A percentile compares a stretch with the other conserved stretches of the same genome.
Evolutionary conservation across 352 stramenopile species (phyloP).

Genomic region (Paralagenidium karlingii): DNA sequence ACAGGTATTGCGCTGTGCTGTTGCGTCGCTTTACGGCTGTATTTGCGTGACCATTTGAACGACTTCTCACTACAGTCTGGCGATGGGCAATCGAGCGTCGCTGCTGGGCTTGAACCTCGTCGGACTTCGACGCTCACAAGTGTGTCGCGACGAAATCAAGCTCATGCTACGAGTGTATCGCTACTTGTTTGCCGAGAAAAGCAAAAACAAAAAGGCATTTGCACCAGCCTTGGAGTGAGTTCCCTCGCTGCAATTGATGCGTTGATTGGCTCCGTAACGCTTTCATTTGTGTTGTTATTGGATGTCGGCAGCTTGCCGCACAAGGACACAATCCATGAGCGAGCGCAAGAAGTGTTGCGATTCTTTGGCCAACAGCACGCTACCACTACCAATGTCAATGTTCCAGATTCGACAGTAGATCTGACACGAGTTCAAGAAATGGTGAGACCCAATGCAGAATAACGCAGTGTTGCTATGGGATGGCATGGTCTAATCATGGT

Average conservation of each 20-base stretch:
- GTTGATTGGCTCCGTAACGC: background rate
- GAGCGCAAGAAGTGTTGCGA: conserved; percentile 34
- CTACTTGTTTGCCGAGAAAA: conserved; percentile 50
- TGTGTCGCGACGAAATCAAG: conserved; percentile 57
- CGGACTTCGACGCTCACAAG: conserved; percentile 33
- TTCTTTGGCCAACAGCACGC: conserved; percentile 34
- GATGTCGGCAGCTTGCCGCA: conserved; percentile 24
- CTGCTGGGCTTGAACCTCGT: conserved; percentile 65
- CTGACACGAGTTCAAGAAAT: too few species aligned
- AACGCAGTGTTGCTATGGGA: too few species aligned
- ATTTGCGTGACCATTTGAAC: conserved; percentile 1
- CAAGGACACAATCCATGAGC: conserved; percentile 32
- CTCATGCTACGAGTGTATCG: conserved; percentile 61
- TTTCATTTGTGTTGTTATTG: conserved; percentile 1
- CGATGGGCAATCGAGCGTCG: conserved; percentile 73
- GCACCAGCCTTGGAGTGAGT: conserved; percentile 50
- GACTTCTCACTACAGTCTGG: too few species aligned
- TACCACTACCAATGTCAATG: too few species aligned
- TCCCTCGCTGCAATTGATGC: background rate
- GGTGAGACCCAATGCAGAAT: too few species aligned
- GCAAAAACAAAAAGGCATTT: conserved; percentile 43
- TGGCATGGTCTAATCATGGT: too few species aligned
- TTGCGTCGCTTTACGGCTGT: too few species aligned
- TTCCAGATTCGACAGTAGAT: too few species aligned
- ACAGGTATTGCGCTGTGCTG: conserved; percentile 47